Evolutionary conservation across 2,329 filamentous ascomycete species (phyloP), one percentile per base, ranked within the genome.

Genomic region (Colletotrichum falcatum): DNA sequence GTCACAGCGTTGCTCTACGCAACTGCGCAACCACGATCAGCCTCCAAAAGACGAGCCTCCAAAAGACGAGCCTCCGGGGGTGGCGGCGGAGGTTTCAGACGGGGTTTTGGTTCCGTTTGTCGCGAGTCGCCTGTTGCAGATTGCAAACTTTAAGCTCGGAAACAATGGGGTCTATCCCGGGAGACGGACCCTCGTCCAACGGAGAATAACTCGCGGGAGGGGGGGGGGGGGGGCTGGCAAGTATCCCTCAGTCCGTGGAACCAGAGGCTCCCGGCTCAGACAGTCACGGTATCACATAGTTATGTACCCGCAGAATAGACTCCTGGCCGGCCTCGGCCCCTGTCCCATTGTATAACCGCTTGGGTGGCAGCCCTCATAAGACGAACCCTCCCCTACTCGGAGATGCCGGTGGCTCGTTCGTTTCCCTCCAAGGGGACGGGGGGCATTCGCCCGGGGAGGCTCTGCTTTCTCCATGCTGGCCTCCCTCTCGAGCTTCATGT

Each of bases 81-180:
- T 39, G 23, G 48, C 7, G 7, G 55, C 33, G 44, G 56, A 23
- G 63, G 63, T 67, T 67, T 62, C 67, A 70, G 58, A 53, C 58
- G 28, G 28, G 67, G 26, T 49, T 66, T 70, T 59, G 67, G 58
- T 53, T 28, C 44, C n/a, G 51, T 33, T 39, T 70, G 51, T 48
- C 51, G 63, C 42, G 63, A 35, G 63, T 26, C 48, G 26, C 18
- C 18, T 54, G 64, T 58, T 70, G 56, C 67, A 70, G 64, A 39
- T 20, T 14, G 16, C 33, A 6, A 66, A 67, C 58, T 35, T 35
- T 5, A 61, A 58, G 44, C 33, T 11, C 9, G 8, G 18, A 7
- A n/a, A 23, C 28, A 14, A 49, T 48, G 8, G 16, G 30, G 33
- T 9, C 18, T 9, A 49, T 39, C 55, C 48, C 37, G 16, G 46